phyloP scores from a whole-genome alignment of 495 filamentous ascomycete genomes.

The Cryomyces minteri region DNA sequence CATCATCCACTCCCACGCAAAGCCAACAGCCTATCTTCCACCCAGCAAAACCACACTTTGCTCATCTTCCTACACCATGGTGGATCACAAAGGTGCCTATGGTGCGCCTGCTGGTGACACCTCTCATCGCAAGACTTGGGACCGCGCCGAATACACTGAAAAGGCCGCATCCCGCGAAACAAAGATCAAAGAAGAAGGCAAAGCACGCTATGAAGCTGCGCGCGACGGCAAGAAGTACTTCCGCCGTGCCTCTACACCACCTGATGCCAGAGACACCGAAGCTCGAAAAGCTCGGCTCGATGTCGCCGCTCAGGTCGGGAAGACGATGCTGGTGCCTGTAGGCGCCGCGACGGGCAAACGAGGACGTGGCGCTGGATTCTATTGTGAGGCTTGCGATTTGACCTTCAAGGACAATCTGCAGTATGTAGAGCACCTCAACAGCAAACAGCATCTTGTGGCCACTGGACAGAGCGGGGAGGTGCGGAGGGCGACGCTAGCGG shows the following conservation, averaged over 20 bases:
- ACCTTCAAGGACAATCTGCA: conserved; percentile 96
- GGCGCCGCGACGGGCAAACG: conserved; percentile 64
- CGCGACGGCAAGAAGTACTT: conserved; percentile 82
- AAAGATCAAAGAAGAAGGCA: conserved; percentile 59
- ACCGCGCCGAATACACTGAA: conserved; percentile 77
- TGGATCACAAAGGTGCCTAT: conserved; percentile 5
- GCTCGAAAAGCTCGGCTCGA: conserved; percentile 64
- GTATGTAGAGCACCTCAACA: conserved; percentile 85
- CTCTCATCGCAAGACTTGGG: conserved; percentile 72
- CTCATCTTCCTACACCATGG: background rate
- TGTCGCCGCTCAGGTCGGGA: conserved; percentile 74
- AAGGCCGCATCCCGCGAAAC: conserved; percentile 63
- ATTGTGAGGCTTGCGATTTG: conserved; percentile 81
- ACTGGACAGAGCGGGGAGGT: conserved; percentile 87
- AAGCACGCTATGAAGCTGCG: conserved; percentile 81
- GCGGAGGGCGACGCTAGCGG: conserved; percentile 23
- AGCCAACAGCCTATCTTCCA: too few species aligned
- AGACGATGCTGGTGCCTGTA: conserved; percentile 63
- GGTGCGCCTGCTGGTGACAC: conserved; percentile 27
- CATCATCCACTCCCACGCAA: too few species aligned
- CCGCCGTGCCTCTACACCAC: conserved; percentile 46
- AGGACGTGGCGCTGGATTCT: conserved; percentile 78
- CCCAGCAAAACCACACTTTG: too few species aligned
- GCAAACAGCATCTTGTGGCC: conserved; percentile 71
- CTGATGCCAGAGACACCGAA: conserved; percentile 53